A percentile compares a stretch with the other conserved stretches of the same genome.
Evolutionary conservation across 805 yeast species (phyloP).

Genomic region (Ogataea pilisensis): DNA sequence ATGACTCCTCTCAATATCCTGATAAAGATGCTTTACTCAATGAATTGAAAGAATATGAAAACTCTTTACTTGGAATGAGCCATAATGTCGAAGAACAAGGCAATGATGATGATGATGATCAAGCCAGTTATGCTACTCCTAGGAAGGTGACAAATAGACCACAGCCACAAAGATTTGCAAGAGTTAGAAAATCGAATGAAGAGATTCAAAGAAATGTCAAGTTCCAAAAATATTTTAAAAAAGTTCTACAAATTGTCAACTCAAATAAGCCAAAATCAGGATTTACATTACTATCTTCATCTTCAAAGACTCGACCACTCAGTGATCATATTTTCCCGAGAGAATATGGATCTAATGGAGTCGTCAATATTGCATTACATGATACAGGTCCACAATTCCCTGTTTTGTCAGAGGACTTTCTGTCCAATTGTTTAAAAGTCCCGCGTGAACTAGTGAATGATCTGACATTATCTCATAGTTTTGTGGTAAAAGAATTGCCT

Average conservation of each 20-base stretch:
- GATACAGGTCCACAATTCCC: slow-evolving; percentile 28
- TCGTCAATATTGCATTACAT: slow-evolving; percentile 29
- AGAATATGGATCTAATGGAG: slow-evolving; percentile 26
- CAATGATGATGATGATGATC: not conserved
- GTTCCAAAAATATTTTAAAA: slow-evolving; percentile 21
- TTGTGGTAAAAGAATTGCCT: slow-evolving; percentile 40
- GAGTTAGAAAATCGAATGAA: slow-evolving; percentile 8
- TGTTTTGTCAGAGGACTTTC: slow-evolving; percentile 48
- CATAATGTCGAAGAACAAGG: not conserved
- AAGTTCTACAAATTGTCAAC: slow-evolving; percentile 16
- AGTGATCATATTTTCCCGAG: slow-evolving; percentile 13
- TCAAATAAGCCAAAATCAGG: slow-evolving; percentile 24
- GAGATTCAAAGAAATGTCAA: slow-evolving; percentile 16
- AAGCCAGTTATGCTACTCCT: too few relatives aligned
- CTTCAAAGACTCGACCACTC: not conserved
- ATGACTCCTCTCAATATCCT: not conserved
- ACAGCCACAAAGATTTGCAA: slow-evolving; percentile 3
- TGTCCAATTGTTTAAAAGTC: slow-evolving; percentile 46
- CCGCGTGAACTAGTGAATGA: slow-evolving; percentile 38
- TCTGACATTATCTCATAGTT: slow-evolving; percentile 44
- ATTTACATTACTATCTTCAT: slow-evolving; percentile 13
- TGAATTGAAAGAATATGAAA: slow-evolving; percentile 12
- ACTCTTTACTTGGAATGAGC: slow-evolving; percentile 4
- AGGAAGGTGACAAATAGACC: too few relatives aligned
- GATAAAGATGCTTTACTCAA: slow-evolving; percentile 5